These are phyloP conservation scores for Kwoniella dejecticola DNA, from an alignment of 768 basidiomycete species.

Conservation along the genomic window DNA sequence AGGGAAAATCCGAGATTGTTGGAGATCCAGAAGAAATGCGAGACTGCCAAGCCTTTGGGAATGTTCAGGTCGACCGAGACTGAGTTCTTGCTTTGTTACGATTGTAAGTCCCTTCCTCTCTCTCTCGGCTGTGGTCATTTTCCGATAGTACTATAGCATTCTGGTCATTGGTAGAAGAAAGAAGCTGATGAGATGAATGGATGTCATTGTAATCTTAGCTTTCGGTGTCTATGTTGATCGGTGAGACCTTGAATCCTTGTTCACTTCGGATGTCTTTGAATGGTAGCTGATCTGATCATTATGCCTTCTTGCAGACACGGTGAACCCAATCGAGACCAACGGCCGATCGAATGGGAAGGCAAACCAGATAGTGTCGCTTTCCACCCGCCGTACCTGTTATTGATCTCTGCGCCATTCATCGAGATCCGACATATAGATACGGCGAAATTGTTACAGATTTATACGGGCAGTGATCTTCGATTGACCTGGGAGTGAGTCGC, in stretches of 20 bases:
- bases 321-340: conserved; percentile 69
- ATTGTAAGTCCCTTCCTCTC: conserved; percentile 64
- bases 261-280: not conserved
- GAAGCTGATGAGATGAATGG: conserved; percentile 15
- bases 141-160: too few species aligned
- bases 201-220: conserved; percentile 62
- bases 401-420: conserved; percentile 86
- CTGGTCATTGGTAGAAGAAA: not conserved
- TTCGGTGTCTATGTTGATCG: conserved; percentile 91
- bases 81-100: conserved; percentile 86
- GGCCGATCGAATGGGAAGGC: conserved; percentile 92
- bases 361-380: conserved; percentile 83
- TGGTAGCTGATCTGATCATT: not conserved
- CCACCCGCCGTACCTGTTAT: conserved; percentile 82
- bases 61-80: conserved; percentile 87
- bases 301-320: conserved; percentile 61
- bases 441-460: conserved; percentile 54
- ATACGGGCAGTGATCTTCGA: conserved; percentile 60
- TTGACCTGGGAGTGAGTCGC: conserved; percentile 86
- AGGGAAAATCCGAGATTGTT: conserved; percentile 70
- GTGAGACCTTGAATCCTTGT: conserved; percentile 12
- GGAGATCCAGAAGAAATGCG: conserved; percentile 75
- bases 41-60: conserved; percentile 77
- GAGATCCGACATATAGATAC: conserved; percentile 72
- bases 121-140: too few species aligned